These are phyloP conservation scores for Saccharum officinarum DNA, from an alignment of 176 grass and related monocot species.

Conservation along the genomic window DNA sequence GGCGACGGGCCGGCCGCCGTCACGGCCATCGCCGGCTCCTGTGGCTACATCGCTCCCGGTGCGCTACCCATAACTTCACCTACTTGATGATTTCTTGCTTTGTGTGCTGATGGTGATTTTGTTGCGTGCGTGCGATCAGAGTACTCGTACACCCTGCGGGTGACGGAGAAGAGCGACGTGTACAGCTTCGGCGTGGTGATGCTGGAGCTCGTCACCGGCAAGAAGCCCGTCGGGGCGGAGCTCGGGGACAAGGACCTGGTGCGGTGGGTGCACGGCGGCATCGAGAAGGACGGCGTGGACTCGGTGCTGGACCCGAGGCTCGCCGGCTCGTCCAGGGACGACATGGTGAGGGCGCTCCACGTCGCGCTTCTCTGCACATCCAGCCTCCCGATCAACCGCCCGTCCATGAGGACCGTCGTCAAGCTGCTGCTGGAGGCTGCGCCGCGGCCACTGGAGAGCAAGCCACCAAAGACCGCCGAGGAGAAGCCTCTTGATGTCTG, in stretches of 20 bases:
- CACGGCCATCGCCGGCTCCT: slow-evolving; percentile 61
- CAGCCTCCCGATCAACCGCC: slow-evolving; percentile 60
- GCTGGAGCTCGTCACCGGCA: slow-evolving; percentile 65
- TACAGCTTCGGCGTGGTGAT: slow-evolving; percentile 78
- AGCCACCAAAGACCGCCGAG: slow-evolving; percentile 13
- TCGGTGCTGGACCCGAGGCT: slow-evolving; percentile 66
- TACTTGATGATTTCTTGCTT: not conserved
- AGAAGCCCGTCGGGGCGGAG: slow-evolving; percentile 47
- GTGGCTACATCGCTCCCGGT: slow-evolving; percentile 92
- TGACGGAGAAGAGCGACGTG: slow-evolving; percentile 83
- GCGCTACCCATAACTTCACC: not conserved
- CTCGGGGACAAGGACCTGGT: slow-evolving; percentile 71
- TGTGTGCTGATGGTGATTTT: not conserved
- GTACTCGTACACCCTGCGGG: slow-evolving; percentile 77
- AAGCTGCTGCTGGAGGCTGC: slow-evolving; percentile 54
- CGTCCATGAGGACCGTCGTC: slow-evolving; percentile 67
- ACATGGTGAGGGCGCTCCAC: slow-evolving; percentile 58
- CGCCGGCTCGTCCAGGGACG: slow-evolving; percentile 30
- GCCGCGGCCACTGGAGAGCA: slow-evolving; percentile 2
- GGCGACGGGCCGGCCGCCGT: slow-evolving; percentile 28
- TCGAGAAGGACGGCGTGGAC: slow-evolving; percentile 46
- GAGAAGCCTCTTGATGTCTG: slow-evolving; percentile 22
- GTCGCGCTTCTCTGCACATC: slow-evolving; percentile 71
- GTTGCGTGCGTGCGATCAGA: slow-evolving; percentile 24
- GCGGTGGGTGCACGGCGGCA: slow-evolving; percentile 55